Percentiles rank a stretch among this genome's conserved stretches.
Evolutionary conservation across 2,329 filamentous ascomycete species (phyloP).

Genomic region (Venturia nashicola): DNA sequence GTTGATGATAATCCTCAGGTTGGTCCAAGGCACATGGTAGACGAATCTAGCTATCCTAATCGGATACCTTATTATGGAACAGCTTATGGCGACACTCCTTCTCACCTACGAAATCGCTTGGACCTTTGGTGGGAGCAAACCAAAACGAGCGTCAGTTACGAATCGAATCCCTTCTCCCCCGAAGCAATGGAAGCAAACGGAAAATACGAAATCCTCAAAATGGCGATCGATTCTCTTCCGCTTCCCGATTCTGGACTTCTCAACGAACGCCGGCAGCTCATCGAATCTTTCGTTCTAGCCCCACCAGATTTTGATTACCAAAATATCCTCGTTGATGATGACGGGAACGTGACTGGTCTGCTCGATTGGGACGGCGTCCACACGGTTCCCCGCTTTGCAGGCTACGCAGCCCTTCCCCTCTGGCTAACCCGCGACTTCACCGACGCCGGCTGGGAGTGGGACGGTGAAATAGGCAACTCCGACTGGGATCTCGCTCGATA

Average conservation of each 20-base stretch:
- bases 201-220: neutral
- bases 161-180: neutral
- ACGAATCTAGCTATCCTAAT: neutral
- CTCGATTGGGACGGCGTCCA: slow-evolving; percentile 12
- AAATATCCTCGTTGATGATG: slow-evolving; percentile 14
- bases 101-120: neutral
- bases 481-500: neutral
- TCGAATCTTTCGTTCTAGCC: slow-evolving; percentile 6
- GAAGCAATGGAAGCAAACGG: neutral
- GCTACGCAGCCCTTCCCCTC: neutral
- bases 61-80: neutral
- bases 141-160: neutral
- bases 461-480: neutral
- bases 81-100: neutral
- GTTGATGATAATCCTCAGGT: neutral
- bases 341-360: slow-evolving; percentile 13
- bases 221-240: neutral
- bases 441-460: neutral
- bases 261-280: neutral
- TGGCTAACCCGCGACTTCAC: slow-evolving; percentile 5
- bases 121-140: neutral
- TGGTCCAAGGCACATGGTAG: neutral
- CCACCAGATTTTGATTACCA: slow-evolving; percentile 11
- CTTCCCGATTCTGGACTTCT: neutral
- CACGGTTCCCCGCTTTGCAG: neutral